These are phyloP conservation scores for Pythium sp. DNA, from an alignment of 352 stramenopile genomes.

Conservation along the genomic window DNA sequence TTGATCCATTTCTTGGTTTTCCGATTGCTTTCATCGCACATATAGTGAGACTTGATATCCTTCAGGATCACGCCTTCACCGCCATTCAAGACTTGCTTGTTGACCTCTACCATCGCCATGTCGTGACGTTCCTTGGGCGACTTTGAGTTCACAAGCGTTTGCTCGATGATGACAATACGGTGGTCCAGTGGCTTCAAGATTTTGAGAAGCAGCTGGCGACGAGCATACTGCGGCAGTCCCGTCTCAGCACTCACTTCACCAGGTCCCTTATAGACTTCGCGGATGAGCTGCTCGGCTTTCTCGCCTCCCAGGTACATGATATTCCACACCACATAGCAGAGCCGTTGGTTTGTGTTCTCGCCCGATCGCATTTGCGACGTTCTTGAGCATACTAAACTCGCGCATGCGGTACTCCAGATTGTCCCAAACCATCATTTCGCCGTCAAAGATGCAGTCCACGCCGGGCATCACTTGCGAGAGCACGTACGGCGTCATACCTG, in stretches of 20 bases:
- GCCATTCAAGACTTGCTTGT: slow-evolving; percentile 66
- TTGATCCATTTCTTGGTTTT: slow-evolving; percentile 86
- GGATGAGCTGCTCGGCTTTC: slow-evolving; percentile 50
- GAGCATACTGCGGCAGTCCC: slow-evolving; percentile 62
- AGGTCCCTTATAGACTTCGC: slow-evolving; percentile 57
- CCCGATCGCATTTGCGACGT: slow-evolving; percentile 56
- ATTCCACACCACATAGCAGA: slow-evolving; percentile 87
- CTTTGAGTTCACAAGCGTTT: slow-evolving; percentile 73
- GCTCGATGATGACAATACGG: slow-evolving; percentile 75
- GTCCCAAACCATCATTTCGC: slow-evolving; percentile 90
- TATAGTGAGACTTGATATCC: slow-evolving; percentile 85
- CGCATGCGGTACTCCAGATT: slow-evolving; percentile 70
- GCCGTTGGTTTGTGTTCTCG: slow-evolving; percentile 63
- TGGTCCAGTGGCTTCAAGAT: slow-evolving; percentile 72
- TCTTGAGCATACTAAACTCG: slow-evolving; percentile 83
- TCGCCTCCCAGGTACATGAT: slow-evolving; percentile 67
- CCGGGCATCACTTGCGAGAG: slow-evolving; percentile 51
- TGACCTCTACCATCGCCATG: slow-evolving; percentile 77
- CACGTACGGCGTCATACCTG: slow-evolving; percentile 58
- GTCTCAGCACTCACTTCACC: slow-evolving; percentile 64
- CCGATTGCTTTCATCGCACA: slow-evolving; percentile 79
- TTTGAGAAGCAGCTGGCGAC: slow-evolving; percentile 57
- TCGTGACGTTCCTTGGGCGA: slow-evolving; percentile 78
- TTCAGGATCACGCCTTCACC: slow-evolving; percentile 85
- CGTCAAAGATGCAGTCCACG: slow-evolving; percentile 78